A percentile compares a stretch with the other conserved stretches of the same genome.
phyloP scores from a whole-genome alignment of 2,329 filamentous ascomycete genomes.

The Claviceps pusilla region DNA sequence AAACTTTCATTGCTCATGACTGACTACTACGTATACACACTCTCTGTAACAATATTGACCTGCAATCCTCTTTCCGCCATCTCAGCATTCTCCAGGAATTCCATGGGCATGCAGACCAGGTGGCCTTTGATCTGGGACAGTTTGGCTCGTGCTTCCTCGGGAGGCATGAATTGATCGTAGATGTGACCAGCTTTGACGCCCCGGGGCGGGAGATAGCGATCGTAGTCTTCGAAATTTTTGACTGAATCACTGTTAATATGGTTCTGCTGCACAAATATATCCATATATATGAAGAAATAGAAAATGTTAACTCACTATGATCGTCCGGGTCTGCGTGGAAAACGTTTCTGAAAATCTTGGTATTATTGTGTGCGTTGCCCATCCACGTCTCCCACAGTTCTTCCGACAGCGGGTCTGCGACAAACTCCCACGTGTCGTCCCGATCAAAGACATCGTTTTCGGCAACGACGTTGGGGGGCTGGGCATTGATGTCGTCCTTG shows the following conservation, averaged over 20 bases:
- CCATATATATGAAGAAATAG: background rate
- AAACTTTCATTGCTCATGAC: background rate
- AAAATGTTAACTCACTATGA: conserved; percentile 34
- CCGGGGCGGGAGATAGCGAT: conserved; percentile 56
- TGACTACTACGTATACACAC: conserved; percentile 52
- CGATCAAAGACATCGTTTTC: conserved; percentile 48
- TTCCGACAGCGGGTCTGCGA: conserved; percentile 56
- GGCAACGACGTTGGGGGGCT: conserved; percentile 51
- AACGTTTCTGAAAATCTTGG: conserved; percentile 58
- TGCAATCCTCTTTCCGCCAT: conserved; percentile 85
- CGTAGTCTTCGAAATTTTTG: conserved; percentile 80
- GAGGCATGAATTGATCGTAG: conserved; percentile 63
- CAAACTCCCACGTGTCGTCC: conserved; percentile 48
- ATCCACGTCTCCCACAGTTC: conserved; percentile 58
- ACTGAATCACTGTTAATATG: conserved; percentile 28
- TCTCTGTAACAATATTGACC: conserved; percentile 76
- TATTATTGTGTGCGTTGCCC: conserved; percentile 52
- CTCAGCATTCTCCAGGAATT: conserved; percentile 67
- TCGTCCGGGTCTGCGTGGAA: conserved; percentile 87
- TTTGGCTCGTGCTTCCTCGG: conserved; percentile 57
- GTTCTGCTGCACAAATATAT: background rate
- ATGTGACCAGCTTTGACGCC: conserved; percentile 73
- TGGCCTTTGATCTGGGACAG: conserved; percentile 73
- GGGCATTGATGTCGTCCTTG: conserved; percentile 53
- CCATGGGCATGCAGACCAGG: conserved; percentile 87